A percentile compares a stretch with the other conserved stretches of the same genome.
Evolutionary conservation across 305 asterid species (phyloP).

Genomic region (Solanum chacoense): DNA sequence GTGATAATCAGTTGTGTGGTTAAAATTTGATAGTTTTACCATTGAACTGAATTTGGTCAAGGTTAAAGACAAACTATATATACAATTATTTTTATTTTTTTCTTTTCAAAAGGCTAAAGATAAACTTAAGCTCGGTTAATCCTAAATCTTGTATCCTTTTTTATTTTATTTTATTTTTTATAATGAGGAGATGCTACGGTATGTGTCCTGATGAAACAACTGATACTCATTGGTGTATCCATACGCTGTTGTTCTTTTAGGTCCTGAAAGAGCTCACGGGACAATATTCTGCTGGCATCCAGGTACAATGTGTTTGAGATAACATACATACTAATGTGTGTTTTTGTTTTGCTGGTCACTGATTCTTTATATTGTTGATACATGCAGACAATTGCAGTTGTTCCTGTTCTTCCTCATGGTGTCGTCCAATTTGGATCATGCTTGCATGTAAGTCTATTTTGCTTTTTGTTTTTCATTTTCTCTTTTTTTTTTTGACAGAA

Average conservation of each 20-base stretch:
- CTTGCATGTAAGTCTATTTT: constrained; percentile 37
- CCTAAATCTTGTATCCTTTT: not conserved
- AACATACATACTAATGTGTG: not conserved
- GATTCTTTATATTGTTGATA: not conserved
- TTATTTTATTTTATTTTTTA: not conserved
- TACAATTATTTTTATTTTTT: not conserved
- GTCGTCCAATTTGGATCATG: constrained; percentile 88
- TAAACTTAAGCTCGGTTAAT: not conserved
- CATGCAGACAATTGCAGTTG: constrained; percentile 66
- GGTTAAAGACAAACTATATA: not conserved
- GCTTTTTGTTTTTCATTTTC: not conserved
- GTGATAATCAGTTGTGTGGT: not conserved
- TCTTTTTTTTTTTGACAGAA: not conserved
- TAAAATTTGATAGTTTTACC: not conserved
- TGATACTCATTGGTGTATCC: not conserved
- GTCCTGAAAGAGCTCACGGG: constrained; percentile 55
- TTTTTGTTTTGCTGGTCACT: not conserved
- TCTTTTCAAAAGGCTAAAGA: not conserved
- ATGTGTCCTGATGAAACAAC: not conserved
- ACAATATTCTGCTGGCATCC: constrained; percentile 85
- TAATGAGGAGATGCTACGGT: not conserved
- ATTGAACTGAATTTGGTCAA: not conserved
- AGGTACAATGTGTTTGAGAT: constrained; percentile 30
- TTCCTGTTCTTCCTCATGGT: constrained; percentile 91
- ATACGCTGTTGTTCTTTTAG: constrained; percentile 18